A percentile compares a stretch with the other conserved stretches of the same genome.
phyloP scores from a whole-genome alignment of 768 basidiomycete species.

The Mycena latifolia region DNA sequence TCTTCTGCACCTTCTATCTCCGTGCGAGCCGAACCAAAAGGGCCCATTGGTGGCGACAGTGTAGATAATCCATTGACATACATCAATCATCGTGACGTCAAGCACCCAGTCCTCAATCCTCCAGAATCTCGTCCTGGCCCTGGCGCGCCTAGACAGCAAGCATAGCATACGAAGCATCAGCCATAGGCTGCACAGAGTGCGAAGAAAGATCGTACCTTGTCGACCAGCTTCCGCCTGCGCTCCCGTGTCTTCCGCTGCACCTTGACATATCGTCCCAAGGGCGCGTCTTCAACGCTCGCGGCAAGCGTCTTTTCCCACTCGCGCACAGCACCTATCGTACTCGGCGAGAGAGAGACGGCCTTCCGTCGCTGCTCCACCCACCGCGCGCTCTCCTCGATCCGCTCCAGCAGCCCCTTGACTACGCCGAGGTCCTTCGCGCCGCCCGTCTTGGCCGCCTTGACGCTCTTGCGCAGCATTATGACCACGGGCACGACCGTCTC shows the following conservation, averaged over 20 bases:
- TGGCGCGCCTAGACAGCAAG: conserved; percentile 66
- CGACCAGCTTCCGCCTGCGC: conserved; percentile 74
- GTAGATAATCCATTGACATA: neutral
- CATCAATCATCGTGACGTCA: conserved; percentile 10
- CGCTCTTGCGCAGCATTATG: conserved; percentile 74
- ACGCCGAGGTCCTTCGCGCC: conserved; percentile 66
- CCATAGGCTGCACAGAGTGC: conserved; percentile 22
- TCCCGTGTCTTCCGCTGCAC: conserved; percentile 86
- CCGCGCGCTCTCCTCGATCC: conserved; percentile 84
- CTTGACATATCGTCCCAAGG: conserved; percentile 85
- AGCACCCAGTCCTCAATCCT: conserved; percentile 45
- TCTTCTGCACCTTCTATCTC: conserved; percentile 8
- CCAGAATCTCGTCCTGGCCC: conserved; percentile 79
- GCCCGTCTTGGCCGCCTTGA: conserved; percentile 71
- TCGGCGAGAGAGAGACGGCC: conserved; percentile 81
- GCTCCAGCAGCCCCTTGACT: conserved; percentile 86
- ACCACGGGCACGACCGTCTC: conserved; percentile 88
- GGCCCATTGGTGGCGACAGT: neutral
- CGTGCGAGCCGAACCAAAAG: conserved; percentile 4
- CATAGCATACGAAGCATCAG: conserved; percentile 34
- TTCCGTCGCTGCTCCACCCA: conserved; percentile 84
- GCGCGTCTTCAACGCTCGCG: conserved; percentile 73
- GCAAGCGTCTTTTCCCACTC: conserved; percentile 77
- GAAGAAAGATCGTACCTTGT: conserved; percentile 67
- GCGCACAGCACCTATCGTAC: conserved; percentile 74